Evolutionary conservation across 1,139 yeast genomes (phyloP).

Genomic region (Suhomyces chickasaworum): DNA sequence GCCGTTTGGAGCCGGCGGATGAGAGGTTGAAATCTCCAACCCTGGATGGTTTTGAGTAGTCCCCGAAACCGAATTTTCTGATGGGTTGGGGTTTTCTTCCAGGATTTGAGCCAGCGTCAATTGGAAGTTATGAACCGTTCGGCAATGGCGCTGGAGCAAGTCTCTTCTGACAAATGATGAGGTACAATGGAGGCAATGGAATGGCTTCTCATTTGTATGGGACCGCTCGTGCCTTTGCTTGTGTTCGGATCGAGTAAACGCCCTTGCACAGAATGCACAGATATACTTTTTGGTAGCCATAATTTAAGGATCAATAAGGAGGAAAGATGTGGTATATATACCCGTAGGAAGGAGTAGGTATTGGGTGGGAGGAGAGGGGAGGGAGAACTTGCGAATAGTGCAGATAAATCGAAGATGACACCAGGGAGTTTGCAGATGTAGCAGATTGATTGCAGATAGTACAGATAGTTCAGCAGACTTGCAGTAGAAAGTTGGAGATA

Average conservation of each 20-base stretch:
- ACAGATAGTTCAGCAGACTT: neutral
- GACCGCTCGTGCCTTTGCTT: slow-evolving; percentile 81
- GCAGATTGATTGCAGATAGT: neutral
- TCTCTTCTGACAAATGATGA: slow-evolving; percentile 78
- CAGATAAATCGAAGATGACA: neutral
- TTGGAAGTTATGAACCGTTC: slow-evolving; percentile 66
- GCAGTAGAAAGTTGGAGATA: too few species aligned
- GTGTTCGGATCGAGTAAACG: slow-evolving; percentile 81
- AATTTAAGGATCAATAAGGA: neutral
- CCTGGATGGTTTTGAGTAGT: neutral
- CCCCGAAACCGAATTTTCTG: neutral
- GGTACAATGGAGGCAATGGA: slow-evolving; percentile 70
- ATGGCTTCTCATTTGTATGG: slow-evolving; percentile 82
- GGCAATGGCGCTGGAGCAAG: slow-evolving; percentile 70
- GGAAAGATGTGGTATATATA: neutral
- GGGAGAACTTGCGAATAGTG: neutral
- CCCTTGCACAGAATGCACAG: slow-evolving; percentile 79
- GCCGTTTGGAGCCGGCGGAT: neutral
- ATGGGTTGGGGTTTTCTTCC: neutral
- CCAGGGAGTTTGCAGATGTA: neutral
- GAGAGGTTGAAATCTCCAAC: neutral
- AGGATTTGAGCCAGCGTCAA: slow-evolving; percentile 15
- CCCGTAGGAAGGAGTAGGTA: neutral
- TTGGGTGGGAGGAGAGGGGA: neutral
- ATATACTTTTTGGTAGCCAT: slow-evolving; percentile 63